Base-by-base conservation (phyloP, 1,284 basidiomycete species). In the Trichosporon sp. region DNA sequence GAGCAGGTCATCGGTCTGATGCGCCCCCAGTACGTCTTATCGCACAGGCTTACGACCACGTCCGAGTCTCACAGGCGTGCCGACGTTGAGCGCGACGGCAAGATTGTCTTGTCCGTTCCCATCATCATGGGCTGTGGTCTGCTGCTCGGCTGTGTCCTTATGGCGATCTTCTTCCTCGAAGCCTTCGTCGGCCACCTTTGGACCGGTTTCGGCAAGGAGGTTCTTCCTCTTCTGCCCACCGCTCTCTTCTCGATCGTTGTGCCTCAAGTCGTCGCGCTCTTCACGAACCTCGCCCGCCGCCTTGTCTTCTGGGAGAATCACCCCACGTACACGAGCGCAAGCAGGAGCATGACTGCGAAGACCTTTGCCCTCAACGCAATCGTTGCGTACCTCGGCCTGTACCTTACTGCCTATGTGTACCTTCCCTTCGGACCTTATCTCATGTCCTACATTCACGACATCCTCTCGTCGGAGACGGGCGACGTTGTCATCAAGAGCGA, bases 231-330 rank as follows among this genome's bases (percentile, higher is more conserved):
- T 66, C 81, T 86, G 31, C 95, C 95, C 0, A 98, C 93, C 0
- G 83, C 92, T 33, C 82, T 96, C 29, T 95, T 98, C 77, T 84
- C 88, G 2, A 84, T 87, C 0, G 81, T 94, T 11, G 88, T 99
- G 0, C 95, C 96, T 0, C 87, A 87, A 65, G 84, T 98, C 33
- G 85, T 95, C n/a, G 84, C 83, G 0, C 78, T 89, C 1, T 95
- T 96, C 81, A 88, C 89, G 68, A 73, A 81, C 0, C 84, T 89
- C 56, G 91, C 92, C 0, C 82, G 82, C 32, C 80, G 83, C 8
- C 84, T 97, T 60, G 95, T 95, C 1, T 80, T 85, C 58, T 96
- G 91, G 91, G 95, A 99, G 81, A 92, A 95, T 74, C 92, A 96
- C 75, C 84, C 86, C 2, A 91, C 91, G 68, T 85, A 89, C 69